Base-by-base conservation (phyloP, 2,329 filamentous ascomycete genomes). In the Ophiostoma tasmaniense region DNA sequence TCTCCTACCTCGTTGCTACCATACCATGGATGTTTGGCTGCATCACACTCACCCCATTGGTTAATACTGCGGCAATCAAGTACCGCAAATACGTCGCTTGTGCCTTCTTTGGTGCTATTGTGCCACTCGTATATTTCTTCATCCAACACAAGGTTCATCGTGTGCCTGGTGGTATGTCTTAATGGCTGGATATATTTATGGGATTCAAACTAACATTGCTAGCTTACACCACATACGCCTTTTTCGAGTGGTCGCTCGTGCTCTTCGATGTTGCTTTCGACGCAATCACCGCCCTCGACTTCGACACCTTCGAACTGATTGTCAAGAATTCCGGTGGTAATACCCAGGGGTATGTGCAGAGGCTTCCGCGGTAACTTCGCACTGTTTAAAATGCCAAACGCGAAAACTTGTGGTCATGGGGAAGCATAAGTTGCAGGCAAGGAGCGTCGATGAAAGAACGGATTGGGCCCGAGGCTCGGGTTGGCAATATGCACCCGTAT, bases 121-220 rank as follows among this genome's bases (percentile, higher is more conserved):
- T 97, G 65, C 93, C 93, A 37, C 82, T 99, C 77, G 85, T 98
- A 25, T 98, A 97, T 82, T 99, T 93, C 78, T 99, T 97, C 78
- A 96, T 99, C 73, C 95, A 97, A 79, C 95, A 99, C 83, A 99
- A 99, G 80, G 91, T 99, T 67, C 93, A 99, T 78, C 92, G 89
- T 70, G 87, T 98, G 71, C 84, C 95, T 70, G 95, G 95, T 84
- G 95, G 94, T 98, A 83, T 79, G 89, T 77, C n/a, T 66, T 22
- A 10, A 55, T 3, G n/a, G 50, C n/a, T 25, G 59, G 28, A 2
- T 52, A 17, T 20, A 22, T 22, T 35, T 25, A 2, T 52, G 11
- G 13, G 20, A 7, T 42, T 62, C 14, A 3, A 35, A 64, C 37
- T 33, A 17, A 68, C 64, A 30, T n/a, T 20, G n/a, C 1, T 17